phyloP scores from a whole-genome alignment of 768 basidiomycete species.

The Suillus lakei region DNA sequence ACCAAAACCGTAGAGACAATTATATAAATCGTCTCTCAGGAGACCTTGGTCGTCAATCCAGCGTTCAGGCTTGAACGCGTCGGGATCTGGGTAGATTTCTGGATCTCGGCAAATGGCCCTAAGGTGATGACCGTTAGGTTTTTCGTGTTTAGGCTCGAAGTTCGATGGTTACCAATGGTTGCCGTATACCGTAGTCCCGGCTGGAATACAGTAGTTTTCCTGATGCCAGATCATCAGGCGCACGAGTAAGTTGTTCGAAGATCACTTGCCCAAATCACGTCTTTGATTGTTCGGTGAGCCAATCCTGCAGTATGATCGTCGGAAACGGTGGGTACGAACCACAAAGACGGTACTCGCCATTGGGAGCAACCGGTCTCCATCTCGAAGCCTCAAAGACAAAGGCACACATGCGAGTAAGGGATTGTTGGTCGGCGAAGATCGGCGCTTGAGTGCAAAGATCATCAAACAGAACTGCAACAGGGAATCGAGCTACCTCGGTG shows the following conservation, averaged over 20 bases:
- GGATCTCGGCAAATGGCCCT: not conserved
- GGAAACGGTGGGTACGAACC: not conserved
- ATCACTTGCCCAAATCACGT: not conserved
- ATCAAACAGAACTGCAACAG: not conserved
- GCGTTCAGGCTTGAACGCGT: not conserved
- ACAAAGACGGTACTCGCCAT: not conserved
- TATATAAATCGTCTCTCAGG: conserved; percentile 38
- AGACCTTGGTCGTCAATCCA: not conserved
- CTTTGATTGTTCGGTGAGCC: not conserved
- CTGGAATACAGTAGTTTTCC: conserved; percentile 14
- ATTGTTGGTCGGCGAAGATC: not conserved
- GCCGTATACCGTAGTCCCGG: conserved; percentile 19
- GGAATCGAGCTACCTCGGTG: not conserved
- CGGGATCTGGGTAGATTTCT: not conserved
- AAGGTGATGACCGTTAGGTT: not conserved
- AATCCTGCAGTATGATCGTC: not conserved
- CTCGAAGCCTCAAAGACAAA: not conserved
- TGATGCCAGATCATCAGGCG: conserved; percentile 18
- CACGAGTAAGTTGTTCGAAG: not conserved
- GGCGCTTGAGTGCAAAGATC: not conserved
- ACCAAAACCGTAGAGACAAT: conserved; percentile 61
- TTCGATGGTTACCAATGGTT: conserved; percentile 19
- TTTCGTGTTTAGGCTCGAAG: not conserved
- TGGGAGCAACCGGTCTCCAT: not conserved
- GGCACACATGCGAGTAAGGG: not conserved